Base-by-base conservation (phyloP, 1,284 basidiomycete genomes). In the Cerioporus squamosus region DNA sequence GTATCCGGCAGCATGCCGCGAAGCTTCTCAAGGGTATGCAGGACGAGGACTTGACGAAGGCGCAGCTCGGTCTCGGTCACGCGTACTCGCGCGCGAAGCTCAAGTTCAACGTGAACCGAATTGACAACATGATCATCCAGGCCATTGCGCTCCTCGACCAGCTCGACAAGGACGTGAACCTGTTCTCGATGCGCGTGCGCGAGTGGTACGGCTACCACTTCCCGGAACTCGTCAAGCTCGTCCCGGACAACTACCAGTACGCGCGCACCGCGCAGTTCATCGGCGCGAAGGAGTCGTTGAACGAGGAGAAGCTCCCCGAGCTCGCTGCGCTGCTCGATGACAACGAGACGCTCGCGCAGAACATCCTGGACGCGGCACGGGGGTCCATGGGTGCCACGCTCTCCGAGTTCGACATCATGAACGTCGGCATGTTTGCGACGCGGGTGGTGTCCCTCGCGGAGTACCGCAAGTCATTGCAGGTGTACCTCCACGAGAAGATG, bases 121-220 rank as follows among this genome's bases (percentile, higher is more conserved):
- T 94, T 63, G 97, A 99, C 81, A 99, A 99, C 82, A 99, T 99
- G 97, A 99, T 99, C 80, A 99, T 99, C 72, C 97, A 99, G 79
- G 97, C 97, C 54, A 98, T 99, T 72, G 93, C 97, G 2, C 88
- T 98, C 55, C 93, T 98, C 70, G 97, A 99, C 81, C 96, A 98
- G 72, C 91, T 99, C 72, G 97, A 99, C 86, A 99, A 98, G 83
- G 97, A 99, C 76, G 95, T 99, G 74, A 99, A 99, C 81, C 89
- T 97, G 24, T 98, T 99, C 74, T 92, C 95, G 24, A 99, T 99
- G 97, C 92, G 97, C 53, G 90, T 98, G 53, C 85, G 97, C 67
- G 97, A 99, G 75, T 99, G 97, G 97, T 99, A 99, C 76, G 97
- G 97, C n/a, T 99, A 97, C 83, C 97, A 99, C 77, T 99, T 98